Evolutionary conservation across 1,139 yeast genomes (phyloP).

Genomic region (Debaryomyces fabryi): DNA sequence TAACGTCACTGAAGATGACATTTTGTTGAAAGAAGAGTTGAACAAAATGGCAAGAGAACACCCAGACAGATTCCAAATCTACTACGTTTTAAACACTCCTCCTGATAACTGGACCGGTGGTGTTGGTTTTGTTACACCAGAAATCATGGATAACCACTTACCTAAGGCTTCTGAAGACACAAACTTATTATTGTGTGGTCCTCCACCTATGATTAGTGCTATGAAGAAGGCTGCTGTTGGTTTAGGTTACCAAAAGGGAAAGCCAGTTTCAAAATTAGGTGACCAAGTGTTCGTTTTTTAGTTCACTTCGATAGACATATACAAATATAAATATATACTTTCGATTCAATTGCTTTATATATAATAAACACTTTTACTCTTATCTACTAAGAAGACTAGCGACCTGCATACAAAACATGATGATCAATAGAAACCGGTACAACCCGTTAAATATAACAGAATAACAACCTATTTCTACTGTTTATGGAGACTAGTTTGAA

Average conservation of each 20-base stretch:
- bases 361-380: not conserved
- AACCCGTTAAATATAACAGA: not conserved
- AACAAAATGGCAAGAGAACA: constrained; percentile 63
- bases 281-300: constrained; percentile 91
- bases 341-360: not conserved
- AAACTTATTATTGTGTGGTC: constrained; percentile 88
- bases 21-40: constrained; percentile 74
- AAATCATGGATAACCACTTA: constrained; percentile 57
- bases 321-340: not conserved
- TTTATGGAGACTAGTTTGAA: not conserved
- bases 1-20: constrained; percentile 73
- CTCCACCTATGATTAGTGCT: constrained; percentile 83
- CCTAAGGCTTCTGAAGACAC: constrained; percentile 62
- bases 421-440: not conserved
- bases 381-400: not conserved
- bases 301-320: constrained; percentile 7
- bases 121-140: constrained; percentile 74
- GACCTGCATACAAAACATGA: constrained; percentile 5
- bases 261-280: constrained; percentile 87
- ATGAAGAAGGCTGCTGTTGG: constrained; percentile 80
- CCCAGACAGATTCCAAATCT: constrained; percentile 76
- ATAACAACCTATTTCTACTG: not conserved
- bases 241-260: constrained; percentile 84
- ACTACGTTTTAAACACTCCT: constrained; percentile 78
- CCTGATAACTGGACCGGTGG: constrained; percentile 51